Conservation (phyloP, 768 basidiomycete species). For the Pleurotus djamor region DNA sequence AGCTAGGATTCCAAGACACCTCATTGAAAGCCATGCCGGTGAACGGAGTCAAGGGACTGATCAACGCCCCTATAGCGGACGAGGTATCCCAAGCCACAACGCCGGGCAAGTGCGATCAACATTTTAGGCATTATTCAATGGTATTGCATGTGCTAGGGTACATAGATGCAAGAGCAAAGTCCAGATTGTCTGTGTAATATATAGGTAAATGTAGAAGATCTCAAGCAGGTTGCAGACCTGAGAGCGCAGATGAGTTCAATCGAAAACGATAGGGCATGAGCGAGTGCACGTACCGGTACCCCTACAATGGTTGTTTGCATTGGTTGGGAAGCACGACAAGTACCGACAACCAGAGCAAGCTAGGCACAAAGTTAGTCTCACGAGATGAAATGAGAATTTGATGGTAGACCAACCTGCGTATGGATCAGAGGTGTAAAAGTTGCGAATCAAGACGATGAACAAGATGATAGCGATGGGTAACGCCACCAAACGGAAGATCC, state of each 20-base stretch:
- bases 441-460: slow-evolving; percentile 78
- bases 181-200: background rate
- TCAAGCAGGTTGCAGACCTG: slow-evolving; percentile 1
- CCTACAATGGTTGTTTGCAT: slow-evolving; percentile 66
- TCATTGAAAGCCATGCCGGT: background rate
- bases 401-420: slow-evolving; percentile 60
- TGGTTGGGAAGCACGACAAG: slow-evolving; percentile 84
- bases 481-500: slow-evolving; percentile 69
- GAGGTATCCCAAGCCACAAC: too few relatives aligned
- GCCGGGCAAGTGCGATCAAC: too few relatives aligned
- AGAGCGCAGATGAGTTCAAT: background rate
- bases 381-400: slow-evolving; percentile 4
- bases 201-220: too few relatives aligned
- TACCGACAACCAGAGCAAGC: slow-evolving; percentile 89
- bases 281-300: slow-evolving; percentile 32
- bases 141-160: background rate
- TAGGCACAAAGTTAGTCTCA: slow-evolving; percentile 20
- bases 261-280: background rate
- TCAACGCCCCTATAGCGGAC: background rate
- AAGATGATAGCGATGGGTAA: slow-evolving; percentile 76
- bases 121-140: too few relatives aligned
- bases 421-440: slow-evolving; percentile 90
- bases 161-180: slow-evolving; percentile 1
- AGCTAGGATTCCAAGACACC: slow-evolving; percentile 37
- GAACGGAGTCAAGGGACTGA: background rate